Evolutionary conservation across 2,329 filamentous ascomycete species (phyloP).

Genomic region (Taxawa tesnikishii): DNA sequence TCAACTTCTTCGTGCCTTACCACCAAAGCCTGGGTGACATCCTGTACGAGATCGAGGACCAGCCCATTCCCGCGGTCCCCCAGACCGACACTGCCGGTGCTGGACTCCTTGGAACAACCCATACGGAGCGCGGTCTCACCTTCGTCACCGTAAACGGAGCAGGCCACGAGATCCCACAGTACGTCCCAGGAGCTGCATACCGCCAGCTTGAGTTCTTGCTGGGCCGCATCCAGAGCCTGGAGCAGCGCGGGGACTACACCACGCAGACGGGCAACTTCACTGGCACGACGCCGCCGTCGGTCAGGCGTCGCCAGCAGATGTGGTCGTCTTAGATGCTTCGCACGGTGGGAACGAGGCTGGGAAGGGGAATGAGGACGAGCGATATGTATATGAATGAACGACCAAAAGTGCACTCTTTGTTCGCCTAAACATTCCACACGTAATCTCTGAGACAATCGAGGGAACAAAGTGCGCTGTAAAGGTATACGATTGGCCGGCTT

Average conservation of each 20-base stretch:
- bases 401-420: too few species aligned
- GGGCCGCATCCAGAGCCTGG: conserved; percentile 51
- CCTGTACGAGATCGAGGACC: conserved; percentile 8
- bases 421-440: too few species aligned
- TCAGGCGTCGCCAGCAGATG: too few species aligned
- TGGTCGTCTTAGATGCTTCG: too few species aligned
- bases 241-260: conserved; percentile 21
- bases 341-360: too few species aligned
- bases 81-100: conserved; percentile 10
- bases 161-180: conserved; percentile 12
- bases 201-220: conserved; percentile 64
- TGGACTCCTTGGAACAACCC: conserved; percentile 13
- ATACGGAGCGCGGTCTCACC: conserved; percentile 15
- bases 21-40: conserved; percentile 7
- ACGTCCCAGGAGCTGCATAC: conserved; percentile 41
- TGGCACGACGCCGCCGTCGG: conserved; percentile 3
- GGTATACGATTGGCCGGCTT: too few species aligned
- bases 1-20: conserved; percentile 15
- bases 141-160: conserved; percentile 15
- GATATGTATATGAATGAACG: too few species aligned
- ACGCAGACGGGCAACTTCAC: conserved; percentile 20
- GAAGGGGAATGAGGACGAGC: too few species aligned
- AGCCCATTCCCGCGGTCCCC: conserved; percentile 6
- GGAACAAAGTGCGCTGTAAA: too few species aligned
- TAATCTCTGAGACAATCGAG: too few species aligned